Conservation (phyloP, 768 basidiomycete genomes). For the Boletus speciosus region DNA sequence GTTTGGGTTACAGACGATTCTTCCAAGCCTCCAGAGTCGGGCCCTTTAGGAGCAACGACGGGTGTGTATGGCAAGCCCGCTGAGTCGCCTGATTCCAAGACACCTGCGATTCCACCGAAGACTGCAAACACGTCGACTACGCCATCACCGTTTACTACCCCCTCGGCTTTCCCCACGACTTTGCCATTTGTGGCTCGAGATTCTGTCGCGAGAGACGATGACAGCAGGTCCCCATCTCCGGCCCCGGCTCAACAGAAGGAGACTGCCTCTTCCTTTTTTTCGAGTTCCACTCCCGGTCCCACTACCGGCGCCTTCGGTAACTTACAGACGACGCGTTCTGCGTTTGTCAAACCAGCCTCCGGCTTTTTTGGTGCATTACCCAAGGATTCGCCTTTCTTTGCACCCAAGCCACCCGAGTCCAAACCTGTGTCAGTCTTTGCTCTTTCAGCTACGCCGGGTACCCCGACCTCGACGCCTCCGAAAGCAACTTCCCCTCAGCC, state of each 20-base stretch:
- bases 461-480: conserved; percentile 22
- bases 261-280: conserved; percentile 11
- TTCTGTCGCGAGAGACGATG: conserved; percentile 9
- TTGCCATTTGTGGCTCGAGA: conserved; percentile 13
- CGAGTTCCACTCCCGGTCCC: conserved; percentile 24
- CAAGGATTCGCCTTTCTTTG: conserved; percentile 53
- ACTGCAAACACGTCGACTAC: conserved; percentile 1
- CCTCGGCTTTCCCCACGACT: background rate
- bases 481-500: conserved; percentile 24
- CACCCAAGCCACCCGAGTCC: conserved; percentile 31
- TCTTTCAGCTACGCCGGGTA: conserved; percentile 10
- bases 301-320: conserved; percentile 40
- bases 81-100: conserved; percentile 9
- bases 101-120: conserved; percentile 7
- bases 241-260: conserved; percentile 1
- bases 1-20: conserved; percentile 17
- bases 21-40: conserved; percentile 8
- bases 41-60: background rate
- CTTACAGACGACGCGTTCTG: conserved; percentile 31
- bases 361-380: conserved; percentile 36
- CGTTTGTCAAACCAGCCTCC: conserved; percentile 37
- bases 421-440: conserved; percentile 40
- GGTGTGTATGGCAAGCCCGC: conserved; percentile 8
- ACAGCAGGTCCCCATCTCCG: conserved; percentile 31
- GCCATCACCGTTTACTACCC: background rate